phyloP scores from a whole-genome alignment of 192 early-diverging fungal species.

The Umbelopsis isabellina region DNA sequence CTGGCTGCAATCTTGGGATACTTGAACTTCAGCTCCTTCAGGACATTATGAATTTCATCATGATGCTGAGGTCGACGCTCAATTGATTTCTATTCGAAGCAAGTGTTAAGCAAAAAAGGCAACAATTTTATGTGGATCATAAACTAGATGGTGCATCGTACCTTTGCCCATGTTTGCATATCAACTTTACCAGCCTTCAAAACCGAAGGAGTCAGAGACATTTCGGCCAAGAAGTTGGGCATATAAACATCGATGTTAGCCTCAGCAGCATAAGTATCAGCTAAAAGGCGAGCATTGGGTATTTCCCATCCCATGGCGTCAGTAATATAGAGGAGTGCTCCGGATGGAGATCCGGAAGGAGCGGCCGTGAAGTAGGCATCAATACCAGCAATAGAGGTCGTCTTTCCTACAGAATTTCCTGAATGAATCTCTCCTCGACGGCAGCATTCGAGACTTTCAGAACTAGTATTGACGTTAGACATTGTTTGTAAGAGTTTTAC shows the following conservation, averaged over 20 bases:
- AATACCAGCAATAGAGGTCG: constrained; percentile 6
- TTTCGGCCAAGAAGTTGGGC: not conserved
- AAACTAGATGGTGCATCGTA: not conserved
- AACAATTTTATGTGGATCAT: not conserved
- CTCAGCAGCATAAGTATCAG: constrained; percentile 13
- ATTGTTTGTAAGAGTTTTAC: not conserved
- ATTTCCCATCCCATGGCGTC: constrained; percentile 6
- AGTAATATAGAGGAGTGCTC: not conserved
- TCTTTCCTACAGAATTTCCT: constrained; percentile 1
- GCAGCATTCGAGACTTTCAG: constrained; percentile 6
- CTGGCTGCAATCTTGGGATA: not conserved
- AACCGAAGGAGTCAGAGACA: not conserved
- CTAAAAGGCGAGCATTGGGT: not conserved
- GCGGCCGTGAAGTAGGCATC: not conserved
- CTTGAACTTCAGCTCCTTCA: constrained; percentile 6
- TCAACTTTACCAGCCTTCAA: not conserved
- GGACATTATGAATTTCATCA: not conserved
- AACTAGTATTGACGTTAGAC: not conserved
- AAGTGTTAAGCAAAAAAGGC: not conserved
- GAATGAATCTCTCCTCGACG: not conserved
- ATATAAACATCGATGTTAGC: constrained; percentile 15
- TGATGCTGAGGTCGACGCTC: constrained; percentile 1
- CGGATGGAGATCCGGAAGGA: not conserved
- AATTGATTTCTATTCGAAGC: not conserved
- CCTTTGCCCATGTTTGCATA: not conserved